Percentiles rank a stretch among this genome's conserved stretches.
phyloP scores from a whole-genome alignment of 139 green algal species.

The Coelastrella sp. region DNA sequence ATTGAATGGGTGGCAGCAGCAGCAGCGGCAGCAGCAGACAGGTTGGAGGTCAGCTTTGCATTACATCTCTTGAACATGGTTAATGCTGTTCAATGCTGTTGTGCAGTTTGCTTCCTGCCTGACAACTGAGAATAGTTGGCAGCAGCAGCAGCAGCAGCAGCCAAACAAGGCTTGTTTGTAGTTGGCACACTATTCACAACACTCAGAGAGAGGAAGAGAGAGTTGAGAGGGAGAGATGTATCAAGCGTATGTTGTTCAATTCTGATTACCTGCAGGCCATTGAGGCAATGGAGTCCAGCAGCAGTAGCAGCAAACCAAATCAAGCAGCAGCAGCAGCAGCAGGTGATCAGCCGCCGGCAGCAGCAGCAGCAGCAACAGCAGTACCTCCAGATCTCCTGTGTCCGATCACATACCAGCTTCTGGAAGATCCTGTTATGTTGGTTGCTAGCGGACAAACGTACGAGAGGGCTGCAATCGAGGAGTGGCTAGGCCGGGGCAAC shows the following conservation, averaged over 20 bases:
- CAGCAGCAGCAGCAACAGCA: conserved; percentile 18
- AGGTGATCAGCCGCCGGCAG: background rate
- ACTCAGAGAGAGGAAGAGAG: background rate
- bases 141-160: too few relatives aligned
- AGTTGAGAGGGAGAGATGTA: too few relatives aligned
- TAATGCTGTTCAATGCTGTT: too few relatives aligned
- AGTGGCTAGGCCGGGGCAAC: conserved; percentile 36
- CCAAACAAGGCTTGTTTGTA: too few relatives aligned
- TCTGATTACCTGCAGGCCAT: background rate
- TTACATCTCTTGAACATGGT: background rate
- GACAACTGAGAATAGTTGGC: too few relatives aligned
- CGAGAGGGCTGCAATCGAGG: conserved; percentile 21
- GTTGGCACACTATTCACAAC: too few relatives aligned
- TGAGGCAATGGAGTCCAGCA: conserved; percentile 3
- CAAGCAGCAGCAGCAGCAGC: conserved; percentile 45
- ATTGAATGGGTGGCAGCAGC: too few relatives aligned
- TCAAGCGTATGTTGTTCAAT: background rate
- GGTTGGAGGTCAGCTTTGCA: too few relatives aligned
- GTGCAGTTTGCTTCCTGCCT: too few relatives aligned
- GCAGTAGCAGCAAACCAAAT: background rate
- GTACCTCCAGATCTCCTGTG: conserved; percentile 28
- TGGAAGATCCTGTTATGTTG: conserved; percentile 39
- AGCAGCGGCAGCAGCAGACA: too few relatives aligned
- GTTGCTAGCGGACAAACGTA: conserved; percentile 31
- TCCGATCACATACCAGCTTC: conserved; percentile 38